phyloP scores from a whole-genome alignment of 2,329 filamentous ascomycete species.

The Cordyceps javanica region DNA sequence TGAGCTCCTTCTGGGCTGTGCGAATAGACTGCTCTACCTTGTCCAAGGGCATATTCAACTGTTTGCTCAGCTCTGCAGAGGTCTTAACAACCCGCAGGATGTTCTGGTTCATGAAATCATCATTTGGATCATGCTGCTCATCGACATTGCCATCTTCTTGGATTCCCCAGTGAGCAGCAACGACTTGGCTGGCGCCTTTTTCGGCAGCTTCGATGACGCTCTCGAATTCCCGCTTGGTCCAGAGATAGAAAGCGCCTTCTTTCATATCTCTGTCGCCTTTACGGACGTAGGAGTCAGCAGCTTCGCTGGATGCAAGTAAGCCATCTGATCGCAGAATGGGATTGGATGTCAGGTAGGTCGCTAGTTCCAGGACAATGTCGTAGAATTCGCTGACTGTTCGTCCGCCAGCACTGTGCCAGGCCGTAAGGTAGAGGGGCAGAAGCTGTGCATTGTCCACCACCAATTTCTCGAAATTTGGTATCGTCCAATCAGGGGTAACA shows the following conservation, averaged over 20 bases:
- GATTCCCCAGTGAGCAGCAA: slow-evolving; percentile 80
- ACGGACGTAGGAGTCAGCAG: slow-evolving; percentile 75
- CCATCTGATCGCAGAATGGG: slow-evolving; percentile 63
- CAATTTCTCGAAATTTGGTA: slow-evolving; percentile 98
- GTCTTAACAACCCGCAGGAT: slow-evolving; percentile 69
- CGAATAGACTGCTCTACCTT: slow-evolving; percentile 64
- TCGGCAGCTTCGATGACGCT: slow-evolving; percentile 52
- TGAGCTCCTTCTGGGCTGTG: slow-evolving; percentile 61
- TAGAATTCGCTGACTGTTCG: slow-evolving; percentile 63
- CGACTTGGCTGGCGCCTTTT: slow-evolving; percentile 60
- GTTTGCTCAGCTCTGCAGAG: slow-evolving; percentile 61
- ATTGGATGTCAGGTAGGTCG: slow-evolving; percentile 72
- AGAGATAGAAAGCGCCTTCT: slow-evolving; percentile 91
- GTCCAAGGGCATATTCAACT: slow-evolving; percentile 65
- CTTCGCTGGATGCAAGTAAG: slow-evolving; percentile 82
- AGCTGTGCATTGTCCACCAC: slow-evolving; percentile 88
- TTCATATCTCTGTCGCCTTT: slow-evolving; percentile 73
- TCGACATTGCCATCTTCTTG: slow-evolving; percentile 79
- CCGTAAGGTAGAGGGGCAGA: slow-evolving; percentile 77
- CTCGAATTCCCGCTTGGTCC: slow-evolving; percentile 83
- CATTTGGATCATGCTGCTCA: slow-evolving; percentile 76
- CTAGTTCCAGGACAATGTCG: slow-evolving; percentile 72
- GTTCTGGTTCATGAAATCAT: slow-evolving; percentile 93
- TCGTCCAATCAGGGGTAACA: slow-evolving; percentile 83
- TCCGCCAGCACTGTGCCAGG: slow-evolving; percentile 56